Evolutionary conservation across 176 grass and related monocot genomes (phyloP).

Genomic region (Eragrostis curvula): DNA sequence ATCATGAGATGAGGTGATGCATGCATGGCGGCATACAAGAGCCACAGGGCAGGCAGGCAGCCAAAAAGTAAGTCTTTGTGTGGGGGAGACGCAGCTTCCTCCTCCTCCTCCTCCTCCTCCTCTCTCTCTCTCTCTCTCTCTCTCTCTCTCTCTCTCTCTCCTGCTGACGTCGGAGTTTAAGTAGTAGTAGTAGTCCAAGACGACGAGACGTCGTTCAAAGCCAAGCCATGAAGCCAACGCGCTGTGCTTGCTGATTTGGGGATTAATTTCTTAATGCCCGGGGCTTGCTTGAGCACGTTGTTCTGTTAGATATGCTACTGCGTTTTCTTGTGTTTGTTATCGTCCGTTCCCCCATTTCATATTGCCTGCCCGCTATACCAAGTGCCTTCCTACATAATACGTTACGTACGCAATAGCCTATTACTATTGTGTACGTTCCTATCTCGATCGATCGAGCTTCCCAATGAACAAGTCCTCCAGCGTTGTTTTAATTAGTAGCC

Average conservation of each 20-base stretch:
- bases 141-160: constrained; percentile 15
- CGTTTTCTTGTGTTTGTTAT: constrained; percentile 18
- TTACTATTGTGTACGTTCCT: too few relatives aligned
- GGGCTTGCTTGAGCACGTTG: constrained; percentile 3
- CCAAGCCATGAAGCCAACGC: background rate
- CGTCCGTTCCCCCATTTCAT: background rate
- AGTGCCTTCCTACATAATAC: background rate
- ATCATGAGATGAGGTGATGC: constrained; percentile 26
- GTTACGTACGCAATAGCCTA: too few relatives aligned
- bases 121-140: background rate
- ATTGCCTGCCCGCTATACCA: background rate
- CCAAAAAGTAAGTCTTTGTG: too few relatives aligned
- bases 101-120: background rate
- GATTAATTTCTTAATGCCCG: background rate
- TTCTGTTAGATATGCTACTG: background rate
- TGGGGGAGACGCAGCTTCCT: constrained; percentile 58
- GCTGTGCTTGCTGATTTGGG: background rate
- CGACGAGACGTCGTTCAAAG: background rate
- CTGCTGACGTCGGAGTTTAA: background rate
- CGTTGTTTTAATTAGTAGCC: too few relatives aligned
- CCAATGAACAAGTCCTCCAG: too few relatives aligned
- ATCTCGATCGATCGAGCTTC: too few relatives aligned
- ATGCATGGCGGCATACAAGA: constrained; percentile 32
- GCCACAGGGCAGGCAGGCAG: background rate
- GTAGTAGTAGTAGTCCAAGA: background rate